Conservation (phyloP, 23 red algal species). For the Pyropia yezoensis region DNA sequence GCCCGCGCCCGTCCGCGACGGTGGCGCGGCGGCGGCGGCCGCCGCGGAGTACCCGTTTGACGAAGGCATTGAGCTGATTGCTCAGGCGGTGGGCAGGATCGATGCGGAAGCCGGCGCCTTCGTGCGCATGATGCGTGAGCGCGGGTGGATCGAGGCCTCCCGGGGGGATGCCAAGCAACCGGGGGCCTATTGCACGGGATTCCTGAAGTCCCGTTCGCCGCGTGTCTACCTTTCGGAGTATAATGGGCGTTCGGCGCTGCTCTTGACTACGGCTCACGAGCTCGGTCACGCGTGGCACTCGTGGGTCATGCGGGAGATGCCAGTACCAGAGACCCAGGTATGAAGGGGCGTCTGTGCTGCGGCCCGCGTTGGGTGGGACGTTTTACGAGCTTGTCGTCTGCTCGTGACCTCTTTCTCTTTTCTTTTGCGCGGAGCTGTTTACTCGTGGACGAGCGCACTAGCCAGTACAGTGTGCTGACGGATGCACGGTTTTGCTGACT, state of each 20-base stretch:
- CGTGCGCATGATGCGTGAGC: constrained; percentile 55
- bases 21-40: constrained; percentile 16
- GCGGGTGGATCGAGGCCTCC: constrained; percentile 65
- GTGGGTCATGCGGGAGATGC: constrained; percentile 64
- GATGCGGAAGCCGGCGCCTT: constrained; percentile 39
- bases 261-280: constrained; percentile 46
- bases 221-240: constrained; percentile 63
- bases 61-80: constrained; percentile 68
- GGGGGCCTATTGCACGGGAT: constrained; percentile 66
- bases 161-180: constrained; percentile 60
- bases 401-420: too few relatives aligned
- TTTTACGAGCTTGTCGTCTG: too few relatives aligned
- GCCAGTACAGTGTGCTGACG: too few relatives aligned
- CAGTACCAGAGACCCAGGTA: constrained; percentile 10
- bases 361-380: too few relatives aligned
- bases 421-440: too few relatives aligned
- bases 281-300: constrained; percentile 66
- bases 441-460: too few relatives aligned
- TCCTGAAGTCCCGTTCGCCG: constrained; percentile 53
- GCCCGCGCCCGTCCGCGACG: not conserved
- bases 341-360: too few relatives aligned
- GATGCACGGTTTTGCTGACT: too few relatives aligned
- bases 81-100: constrained; percentile 40
- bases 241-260: constrained; percentile 46
- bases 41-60: constrained; percentile 60